Percentiles rank a stretch among this genome's conserved stretches.
Conservation (phyloP, 495 filamentous ascomycete genomes). For the Neurospora pannonica region DNA sequence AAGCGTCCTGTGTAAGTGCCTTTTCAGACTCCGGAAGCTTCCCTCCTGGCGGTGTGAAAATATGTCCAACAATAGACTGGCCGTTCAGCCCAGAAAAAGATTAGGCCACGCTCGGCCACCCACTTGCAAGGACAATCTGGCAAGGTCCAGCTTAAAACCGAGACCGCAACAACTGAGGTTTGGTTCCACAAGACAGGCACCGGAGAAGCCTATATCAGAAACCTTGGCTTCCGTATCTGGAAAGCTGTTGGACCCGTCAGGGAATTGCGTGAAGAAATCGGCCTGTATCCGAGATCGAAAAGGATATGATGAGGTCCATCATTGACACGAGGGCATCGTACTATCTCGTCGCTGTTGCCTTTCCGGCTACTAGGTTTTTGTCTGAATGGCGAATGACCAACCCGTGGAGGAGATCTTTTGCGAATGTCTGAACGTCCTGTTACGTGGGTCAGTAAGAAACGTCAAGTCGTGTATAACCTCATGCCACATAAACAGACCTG, state of each 20-base stretch:
- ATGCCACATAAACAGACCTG: neutral
- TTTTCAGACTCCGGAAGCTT: neutral
- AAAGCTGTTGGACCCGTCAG: neutral
- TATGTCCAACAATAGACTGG: neutral
- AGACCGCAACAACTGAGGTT: neutral
- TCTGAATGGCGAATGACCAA: neutral
- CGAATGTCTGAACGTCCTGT: neutral
- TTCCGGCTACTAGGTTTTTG: neutral
- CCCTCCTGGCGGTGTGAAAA: neutral
- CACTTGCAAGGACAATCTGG: neutral
- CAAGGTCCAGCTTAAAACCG: neutral
- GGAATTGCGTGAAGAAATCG: neutral
- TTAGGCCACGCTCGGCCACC: neutral
- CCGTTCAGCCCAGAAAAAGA: neutral
- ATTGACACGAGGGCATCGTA: neutral
- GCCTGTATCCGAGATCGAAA: neutral
- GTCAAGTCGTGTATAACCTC: neutral
- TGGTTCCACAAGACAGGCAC: neutral
- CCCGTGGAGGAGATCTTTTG: neutral
- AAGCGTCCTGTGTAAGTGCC: neutral
- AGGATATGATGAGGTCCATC: neutral
- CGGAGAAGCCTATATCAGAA: neutral
- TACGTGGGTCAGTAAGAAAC: neutral
- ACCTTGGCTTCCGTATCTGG: neutral
- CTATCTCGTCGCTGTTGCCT: neutral